phyloP scores from a whole-genome alignment of 805 yeast species.

The Kodamaea lidongshanica region DNA sequence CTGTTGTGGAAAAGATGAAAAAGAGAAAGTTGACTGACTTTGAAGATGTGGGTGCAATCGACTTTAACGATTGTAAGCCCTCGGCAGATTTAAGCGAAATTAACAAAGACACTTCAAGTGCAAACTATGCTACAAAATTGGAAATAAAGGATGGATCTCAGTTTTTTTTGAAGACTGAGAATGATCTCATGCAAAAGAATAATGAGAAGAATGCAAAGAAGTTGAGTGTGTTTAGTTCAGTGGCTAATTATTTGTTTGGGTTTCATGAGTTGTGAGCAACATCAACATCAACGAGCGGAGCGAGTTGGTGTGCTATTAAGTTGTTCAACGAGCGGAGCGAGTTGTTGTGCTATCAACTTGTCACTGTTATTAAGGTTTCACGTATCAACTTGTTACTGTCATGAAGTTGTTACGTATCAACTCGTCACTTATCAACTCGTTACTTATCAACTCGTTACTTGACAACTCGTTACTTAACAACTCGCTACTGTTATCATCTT shows the following conservation, averaged over 20 bases:
- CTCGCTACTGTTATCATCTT: no score
- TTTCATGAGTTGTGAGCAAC: conserved; percentile 33
- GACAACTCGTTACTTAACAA: no score
- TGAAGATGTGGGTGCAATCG: conserved; percentile 45
- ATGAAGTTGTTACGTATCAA: no score
- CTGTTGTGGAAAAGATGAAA: conserved; percentile 54
- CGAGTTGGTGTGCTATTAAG: not conserved
- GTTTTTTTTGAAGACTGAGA: conserved; percentile 27
- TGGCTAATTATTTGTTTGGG: conserved; percentile 35
- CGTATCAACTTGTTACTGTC: no score
- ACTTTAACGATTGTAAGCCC: conserved; percentile 7
- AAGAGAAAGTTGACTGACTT: conserved; percentile 35
- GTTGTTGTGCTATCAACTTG: no score
- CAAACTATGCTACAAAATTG: conserved; percentile 20
- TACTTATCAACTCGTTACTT: no score
- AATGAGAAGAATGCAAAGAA: conserved; percentile 22
- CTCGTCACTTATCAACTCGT: no score
- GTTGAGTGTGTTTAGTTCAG: conserved; percentile 27
- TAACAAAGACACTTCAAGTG: conserved; percentile 3
- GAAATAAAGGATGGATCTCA: conserved; percentile 38
- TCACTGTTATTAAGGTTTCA: no score
- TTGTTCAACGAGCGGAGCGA: no score
- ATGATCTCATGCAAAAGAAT: conserved; percentile 15
- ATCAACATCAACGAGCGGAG: not conserved
- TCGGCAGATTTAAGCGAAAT: conserved; percentile 5